A percentile compares a stretch with the other conserved stretches of the same genome.
phyloP scores from a whole-genome alignment of 2,329 filamentous ascomycete genomes.

The Phialophora verrucosa region DNA sequence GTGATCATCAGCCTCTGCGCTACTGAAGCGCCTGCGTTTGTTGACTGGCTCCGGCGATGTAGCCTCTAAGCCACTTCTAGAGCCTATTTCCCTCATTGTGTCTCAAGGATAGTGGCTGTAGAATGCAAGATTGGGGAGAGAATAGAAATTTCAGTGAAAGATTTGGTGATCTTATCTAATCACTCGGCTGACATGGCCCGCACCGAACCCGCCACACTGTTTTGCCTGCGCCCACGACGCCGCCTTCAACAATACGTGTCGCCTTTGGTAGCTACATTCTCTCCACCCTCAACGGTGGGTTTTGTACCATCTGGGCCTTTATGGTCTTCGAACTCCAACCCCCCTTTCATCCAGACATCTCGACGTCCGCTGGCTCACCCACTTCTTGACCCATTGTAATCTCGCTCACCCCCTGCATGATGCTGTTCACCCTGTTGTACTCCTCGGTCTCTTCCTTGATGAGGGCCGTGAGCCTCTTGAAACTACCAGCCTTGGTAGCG shows the following conservation, averaged over 20 bases:
- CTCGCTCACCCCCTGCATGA: too few species aligned
- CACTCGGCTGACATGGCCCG: neutral
- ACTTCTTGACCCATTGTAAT: too few species aligned
- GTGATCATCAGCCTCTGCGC: constrained; percentile 23
- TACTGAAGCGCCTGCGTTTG: constrained; percentile 29
- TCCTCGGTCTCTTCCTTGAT: too few species aligned
- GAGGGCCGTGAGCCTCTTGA: too few species aligned
- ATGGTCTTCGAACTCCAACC: neutral
- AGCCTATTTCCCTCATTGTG: constrained; percentile 31
- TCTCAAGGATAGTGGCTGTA: too few species aligned
- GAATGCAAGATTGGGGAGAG: too few species aligned
- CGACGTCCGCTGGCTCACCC: neutral
- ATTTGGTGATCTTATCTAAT: constrained; percentile 8
- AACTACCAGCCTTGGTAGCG: neutral
- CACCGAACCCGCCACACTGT: neutral
- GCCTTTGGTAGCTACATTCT: neutral
- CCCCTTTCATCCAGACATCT: neutral
- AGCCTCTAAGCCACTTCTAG: constrained; percentile 5
- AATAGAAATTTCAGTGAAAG: neutral
- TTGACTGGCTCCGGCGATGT: constrained; percentile 4
- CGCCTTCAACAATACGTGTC: neutral
- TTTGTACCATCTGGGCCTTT: neutral
- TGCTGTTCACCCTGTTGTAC: too few species aligned
- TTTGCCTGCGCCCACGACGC: neutral
- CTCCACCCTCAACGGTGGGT: neutral